These are phyloP conservation scores for Pyrenophora graminea DNA, from an alignment of 2,329 filamentous ascomycete species.

Conservation along the genomic window DNA sequence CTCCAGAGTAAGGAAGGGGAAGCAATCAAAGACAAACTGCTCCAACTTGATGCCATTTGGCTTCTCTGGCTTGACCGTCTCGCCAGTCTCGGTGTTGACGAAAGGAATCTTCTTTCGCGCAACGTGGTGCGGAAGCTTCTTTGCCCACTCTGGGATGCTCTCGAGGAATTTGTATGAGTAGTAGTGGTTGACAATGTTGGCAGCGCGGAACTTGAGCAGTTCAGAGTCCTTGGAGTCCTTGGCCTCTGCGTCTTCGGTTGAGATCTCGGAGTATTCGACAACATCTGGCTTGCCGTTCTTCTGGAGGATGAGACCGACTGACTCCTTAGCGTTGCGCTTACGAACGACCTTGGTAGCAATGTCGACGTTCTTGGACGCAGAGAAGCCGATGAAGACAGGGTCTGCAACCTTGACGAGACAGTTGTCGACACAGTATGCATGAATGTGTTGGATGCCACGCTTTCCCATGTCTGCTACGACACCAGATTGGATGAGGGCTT, in stretches of 20 bases:
- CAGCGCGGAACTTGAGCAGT: conserved; percentile 92
- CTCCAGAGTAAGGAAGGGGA: conserved; percentile 80
- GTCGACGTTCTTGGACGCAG: conserved; percentile 84
- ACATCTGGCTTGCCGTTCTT: conserved; percentile 97
- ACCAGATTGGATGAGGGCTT: conserved; percentile 79
- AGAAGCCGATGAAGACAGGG: conserved; percentile 92
- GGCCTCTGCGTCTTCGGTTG: conserved; percentile 84
- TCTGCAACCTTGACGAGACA: conserved; percentile 99
- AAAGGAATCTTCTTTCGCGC: conserved; percentile 98
- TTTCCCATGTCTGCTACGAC: conserved; percentile 86
- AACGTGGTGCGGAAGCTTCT: conserved; percentile 90
- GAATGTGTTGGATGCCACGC: conserved; percentile 90
- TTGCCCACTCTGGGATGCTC: conserved; percentile 82
- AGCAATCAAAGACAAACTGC: conserved; percentile 99
- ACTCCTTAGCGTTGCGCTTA: conserved; percentile 95
- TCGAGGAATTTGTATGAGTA: conserved; percentile 94
- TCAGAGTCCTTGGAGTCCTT: conserved; percentile 78
- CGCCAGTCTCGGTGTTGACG: conserved; percentile 74
- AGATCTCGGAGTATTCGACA: conserved; percentile 98
- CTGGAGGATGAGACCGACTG: conserved; percentile 88
- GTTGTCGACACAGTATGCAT: conserved; percentile 98
- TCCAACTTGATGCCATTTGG: conserved; percentile 99
- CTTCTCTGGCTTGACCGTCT: conserved; percentile 85
- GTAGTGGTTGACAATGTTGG: conserved; percentile 99
- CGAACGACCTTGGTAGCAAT: conserved; percentile 99